Conservation (phyloP, 352 stramenopile genomes). For the Globisporangium yorkense region DNA sequence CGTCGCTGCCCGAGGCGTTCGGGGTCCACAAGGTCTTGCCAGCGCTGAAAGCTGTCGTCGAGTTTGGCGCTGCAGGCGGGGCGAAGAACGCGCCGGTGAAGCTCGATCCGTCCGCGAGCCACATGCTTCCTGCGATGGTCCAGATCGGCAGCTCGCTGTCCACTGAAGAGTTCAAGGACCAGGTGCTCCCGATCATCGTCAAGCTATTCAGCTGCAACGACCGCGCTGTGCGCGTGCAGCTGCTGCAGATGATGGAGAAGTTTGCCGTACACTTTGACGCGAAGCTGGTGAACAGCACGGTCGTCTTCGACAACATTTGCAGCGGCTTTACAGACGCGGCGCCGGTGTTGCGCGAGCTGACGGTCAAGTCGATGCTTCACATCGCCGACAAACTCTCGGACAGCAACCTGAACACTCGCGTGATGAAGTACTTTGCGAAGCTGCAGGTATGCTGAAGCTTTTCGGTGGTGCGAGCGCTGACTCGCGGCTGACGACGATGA, state of each 20-base stretch:
- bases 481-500: neutral
- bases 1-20: constrained; percentile 60
- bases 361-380: constrained; percentile 90
- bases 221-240: constrained; percentile 82
- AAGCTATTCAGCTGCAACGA: constrained; percentile 91
- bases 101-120: constrained; percentile 77
- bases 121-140: constrained; percentile 86
- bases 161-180: constrained; percentile 79
- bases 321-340: constrained; percentile 89
- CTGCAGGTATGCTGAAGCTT: constrained; percentile 51
- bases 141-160: constrained; percentile 78
- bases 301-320: constrained; percentile 90
- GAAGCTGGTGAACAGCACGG: constrained; percentile 86
- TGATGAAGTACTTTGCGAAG: constrained; percentile 92
- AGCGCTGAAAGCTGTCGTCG: constrained; percentile 74
- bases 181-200: constrained; percentile 85
- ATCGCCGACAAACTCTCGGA: constrained; percentile 89
- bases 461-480: neutral
- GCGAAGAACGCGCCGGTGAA: constrained; percentile 61
- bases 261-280: constrained; percentile 87
- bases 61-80: constrained; percentile 59
- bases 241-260: constrained; percentile 90
- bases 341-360: constrained; percentile 86
- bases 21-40: constrained; percentile 86
- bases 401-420: constrained; percentile 87